Evolutionary conservation across 495 filamentous ascomycete genomes (phyloP), one percentile per base, ranked within the genome.

Genomic region (Terfezia boudieri): DNA sequence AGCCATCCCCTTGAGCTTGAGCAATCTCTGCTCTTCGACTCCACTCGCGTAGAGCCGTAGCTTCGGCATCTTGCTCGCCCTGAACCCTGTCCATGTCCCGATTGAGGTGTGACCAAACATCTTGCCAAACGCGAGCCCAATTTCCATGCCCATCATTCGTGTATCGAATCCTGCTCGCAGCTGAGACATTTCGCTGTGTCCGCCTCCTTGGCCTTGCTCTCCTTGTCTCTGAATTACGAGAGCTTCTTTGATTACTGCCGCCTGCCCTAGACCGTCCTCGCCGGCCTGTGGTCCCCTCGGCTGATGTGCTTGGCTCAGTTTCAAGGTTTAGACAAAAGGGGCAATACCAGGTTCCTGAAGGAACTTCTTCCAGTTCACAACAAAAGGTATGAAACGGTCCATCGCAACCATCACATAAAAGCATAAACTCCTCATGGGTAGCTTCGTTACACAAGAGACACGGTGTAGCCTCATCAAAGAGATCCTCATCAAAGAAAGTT

Each of bases 351-450:
- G 75, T 67, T 16, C 81, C 83, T 14, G 68, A 59, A 23, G 89
- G 86, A 37, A 94, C 74, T 8, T 65, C 60, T 50, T 84, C 78
- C 41, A 93, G 73, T n/a, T 80, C 86, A 35, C 89, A 72, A 63
- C 89, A 98, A 64, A 84, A 81, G 50, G 81, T 82, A 68, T 98
- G 89, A 53, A 83, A 90, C 26, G 80, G 74, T 9, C 74, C 75
- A 72, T 90, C 80, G 68, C 90, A 95, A 59, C 76, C 77, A 69
- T 93, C 84, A 70, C 89, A 98, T 36, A 87, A 73, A 52, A 95
- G 76, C 26, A 94, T 75, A 0, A 81, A 67, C 32, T 92, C 81
- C 67, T 89, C 83, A 53, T 84, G 74, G 56, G 86, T 84, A 54
- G 76, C 68, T 49, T 76, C 71, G 11, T 78, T 76, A 71, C 89